A percentile compares a stretch with the other conserved stretches of the same genome.
These are phyloP conservation scores for Pichia sp. DNA, from an alignment of 1,139 yeast species.

Conservation along the genomic window DNA sequence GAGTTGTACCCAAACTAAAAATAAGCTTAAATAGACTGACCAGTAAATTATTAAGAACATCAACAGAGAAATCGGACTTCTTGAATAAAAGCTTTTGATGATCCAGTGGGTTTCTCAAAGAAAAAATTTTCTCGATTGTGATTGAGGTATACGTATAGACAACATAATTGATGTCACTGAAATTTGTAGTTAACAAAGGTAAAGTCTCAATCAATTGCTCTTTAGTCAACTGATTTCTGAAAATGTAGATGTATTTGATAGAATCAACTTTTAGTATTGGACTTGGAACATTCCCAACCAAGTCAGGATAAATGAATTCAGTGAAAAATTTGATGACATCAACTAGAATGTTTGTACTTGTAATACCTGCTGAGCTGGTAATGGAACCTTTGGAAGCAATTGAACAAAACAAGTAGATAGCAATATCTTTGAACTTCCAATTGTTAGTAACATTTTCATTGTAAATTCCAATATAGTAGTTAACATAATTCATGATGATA, in stretches of 20 bases:
- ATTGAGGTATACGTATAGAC: conserved; percentile 92
- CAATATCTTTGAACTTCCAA: conserved; percentile 87
- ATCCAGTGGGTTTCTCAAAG: conserved; percentile 52
- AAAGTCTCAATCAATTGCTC: conserved; percentile 72
- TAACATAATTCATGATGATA: conserved; percentile 71
- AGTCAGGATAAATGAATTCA: conserved; percentile 73
- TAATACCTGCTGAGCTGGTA: conserved; percentile 72
- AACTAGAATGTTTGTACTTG: conserved; percentile 73
- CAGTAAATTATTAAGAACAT: conserved; percentile 48
- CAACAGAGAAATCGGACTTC: conserved; percentile 58
- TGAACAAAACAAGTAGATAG: conserved; percentile 78
- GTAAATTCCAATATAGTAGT: conserved; percentile 52
- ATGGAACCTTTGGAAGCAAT: conserved; percentile 86
- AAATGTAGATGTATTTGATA: conserved; percentile 79
- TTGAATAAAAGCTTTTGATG: conserved; percentile 50
- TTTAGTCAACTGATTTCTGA: conserved; percentile 88
- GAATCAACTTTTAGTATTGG: conserved; percentile 88
- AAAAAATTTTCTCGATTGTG: conserved; percentile 79
- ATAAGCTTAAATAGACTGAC: conserved; percentile 62
- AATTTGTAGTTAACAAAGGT: conserved; percentile 70
- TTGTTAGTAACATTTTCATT: conserved; percentile 30
- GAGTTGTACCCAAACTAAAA: conserved; percentile 50
- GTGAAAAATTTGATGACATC: conserved; percentile 85
- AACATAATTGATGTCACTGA: conserved; percentile 60
- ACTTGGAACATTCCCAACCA: conserved; percentile 45